Conservation (phyloP, 352 stramenopile genomes). For the Blastocystis sp. region DNA sequence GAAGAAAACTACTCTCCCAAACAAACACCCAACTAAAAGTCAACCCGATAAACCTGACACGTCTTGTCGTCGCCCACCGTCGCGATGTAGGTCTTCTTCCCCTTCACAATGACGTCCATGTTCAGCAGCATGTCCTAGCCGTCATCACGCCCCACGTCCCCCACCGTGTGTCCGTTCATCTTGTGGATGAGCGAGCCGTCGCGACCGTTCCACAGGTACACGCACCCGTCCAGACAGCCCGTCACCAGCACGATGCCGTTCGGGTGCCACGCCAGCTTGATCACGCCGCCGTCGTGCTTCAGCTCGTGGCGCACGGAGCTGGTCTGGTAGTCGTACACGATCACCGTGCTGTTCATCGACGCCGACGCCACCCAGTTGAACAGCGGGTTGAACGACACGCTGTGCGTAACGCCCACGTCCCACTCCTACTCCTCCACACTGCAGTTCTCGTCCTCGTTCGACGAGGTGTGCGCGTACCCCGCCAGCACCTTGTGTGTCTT, state of each 20-base stretch:
- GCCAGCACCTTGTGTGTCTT: constrained; percentile 56
- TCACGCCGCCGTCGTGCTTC: constrained; percentile 49
- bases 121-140: constrained; percentile 57
- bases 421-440: constrained; percentile 31
- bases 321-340: constrained; percentile 27
- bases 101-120: constrained; percentile 40
- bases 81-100: constrained; percentile 45
- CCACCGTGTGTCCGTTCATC: constrained; percentile 62
- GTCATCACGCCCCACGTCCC: background rate
- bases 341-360: constrained; percentile 54
- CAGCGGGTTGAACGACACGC: constrained; percentile 31
- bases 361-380: constrained; percentile 29
- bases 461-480: constrained; percentile 2
- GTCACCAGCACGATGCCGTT: constrained; percentile 61
- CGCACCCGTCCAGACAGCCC: constrained; percentile 54
- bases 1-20: too few species aligned
- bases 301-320: constrained; percentile 32
- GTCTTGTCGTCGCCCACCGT: constrained; percentile 60
- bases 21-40: constrained; percentile 26
- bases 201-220: constrained; percentile 62
- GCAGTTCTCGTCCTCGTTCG: constrained; percentile 60
- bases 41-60: constrained; percentile 43
- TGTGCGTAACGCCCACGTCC: background rate
- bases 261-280: constrained; percentile 48
- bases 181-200: constrained; percentile 16